A percentile compares a stretch with the other conserved stretches of the same genome.
Conservation (phyloP, 2,329 filamentous ascomycete species). For the Talaromyces sp. region DNA sequence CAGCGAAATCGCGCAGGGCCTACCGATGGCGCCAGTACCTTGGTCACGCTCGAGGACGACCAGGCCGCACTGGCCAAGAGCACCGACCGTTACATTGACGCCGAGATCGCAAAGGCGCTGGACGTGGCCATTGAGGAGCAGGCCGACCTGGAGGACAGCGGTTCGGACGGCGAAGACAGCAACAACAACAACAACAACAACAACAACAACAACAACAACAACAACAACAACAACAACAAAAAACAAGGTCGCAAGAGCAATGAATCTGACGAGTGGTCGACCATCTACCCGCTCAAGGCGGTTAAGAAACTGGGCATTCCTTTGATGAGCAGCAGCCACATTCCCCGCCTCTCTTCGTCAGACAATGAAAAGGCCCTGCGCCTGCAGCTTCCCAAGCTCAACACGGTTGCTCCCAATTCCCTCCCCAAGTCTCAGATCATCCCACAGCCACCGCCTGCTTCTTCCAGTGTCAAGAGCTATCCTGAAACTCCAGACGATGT, state of each 20-base stretch:
- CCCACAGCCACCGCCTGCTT: not conserved
- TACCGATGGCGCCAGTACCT: not conserved
- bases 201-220: no score
- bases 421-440: not conserved
- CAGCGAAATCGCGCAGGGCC: not conserved
- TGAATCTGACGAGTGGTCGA: constrained; percentile 7
- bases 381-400: constrained; percentile 19
- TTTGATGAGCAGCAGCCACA: constrained; percentile 9
- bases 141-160: not conserved
- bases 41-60: constrained; percentile 7
- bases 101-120: constrained; percentile 9
- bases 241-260: not conserved
- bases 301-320: constrained; percentile 12
- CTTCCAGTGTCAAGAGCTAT: constrained; percentile 1
- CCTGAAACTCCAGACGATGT: constrained; percentile 10
- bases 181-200: no score
- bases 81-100: constrained; percentile 11
- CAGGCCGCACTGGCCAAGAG: constrained; percentile 8
- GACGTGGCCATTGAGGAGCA: not conserved
- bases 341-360: constrained; percentile 14
- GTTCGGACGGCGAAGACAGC: not conserved
- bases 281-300: constrained; percentile 6
- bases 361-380: constrained; percentile 19
- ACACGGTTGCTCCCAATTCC: constrained; percentile 9
- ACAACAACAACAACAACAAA: no score